Conservation (phyloP, 805 yeast genomes). For the Dipodascopsis uninucleata region DNA sequence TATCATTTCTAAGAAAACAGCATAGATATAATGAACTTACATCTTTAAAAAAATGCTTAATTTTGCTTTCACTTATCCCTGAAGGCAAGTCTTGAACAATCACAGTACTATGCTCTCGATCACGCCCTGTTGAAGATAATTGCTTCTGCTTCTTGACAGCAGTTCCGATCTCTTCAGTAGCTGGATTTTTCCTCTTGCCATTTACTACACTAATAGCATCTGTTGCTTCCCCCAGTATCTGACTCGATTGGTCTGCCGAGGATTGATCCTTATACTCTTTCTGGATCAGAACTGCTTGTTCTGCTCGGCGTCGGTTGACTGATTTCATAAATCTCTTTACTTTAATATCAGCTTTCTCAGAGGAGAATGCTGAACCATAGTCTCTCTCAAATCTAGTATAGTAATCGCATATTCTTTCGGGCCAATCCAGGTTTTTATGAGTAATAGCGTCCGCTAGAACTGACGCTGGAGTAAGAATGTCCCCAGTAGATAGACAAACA, state of each 20-base stretch:
- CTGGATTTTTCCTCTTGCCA: no score
- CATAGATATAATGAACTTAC: conserved; percentile 5
- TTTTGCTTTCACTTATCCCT: conserved; percentile 39
- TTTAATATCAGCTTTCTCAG: conserved; percentile 31
- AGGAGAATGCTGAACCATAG: conserved; percentile 35
- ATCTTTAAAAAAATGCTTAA: conserved; percentile 49
- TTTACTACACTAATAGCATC: background rate
- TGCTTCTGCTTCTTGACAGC: conserved; percentile 5
- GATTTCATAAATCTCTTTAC: conserved; percentile 33
- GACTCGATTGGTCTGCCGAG: conserved; percentile 5
- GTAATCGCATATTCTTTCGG: conserved; percentile 49
- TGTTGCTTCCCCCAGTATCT: background rate
- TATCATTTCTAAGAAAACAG: background rate
- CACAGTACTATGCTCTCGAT: conserved; percentile 52
- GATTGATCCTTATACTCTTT: conserved; percentile 11
- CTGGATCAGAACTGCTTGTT: conserved; percentile 20
- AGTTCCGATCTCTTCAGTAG: conserved; percentile 1
- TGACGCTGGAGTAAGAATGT: conserved; percentile 29
- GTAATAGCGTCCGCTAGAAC: conserved; percentile 39
- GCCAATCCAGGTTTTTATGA: conserved; percentile 43
- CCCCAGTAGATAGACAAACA: conserved; percentile 31
- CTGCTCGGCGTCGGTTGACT: conserved; percentile 16
- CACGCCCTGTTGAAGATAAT: conserved; percentile 35
- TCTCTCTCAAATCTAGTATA: conserved; percentile 41
- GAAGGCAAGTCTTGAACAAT: conserved; percentile 50